Conservation (phyloP, 2,329 filamentous ascomycete genomes). For the Microsporum canis region DNA sequence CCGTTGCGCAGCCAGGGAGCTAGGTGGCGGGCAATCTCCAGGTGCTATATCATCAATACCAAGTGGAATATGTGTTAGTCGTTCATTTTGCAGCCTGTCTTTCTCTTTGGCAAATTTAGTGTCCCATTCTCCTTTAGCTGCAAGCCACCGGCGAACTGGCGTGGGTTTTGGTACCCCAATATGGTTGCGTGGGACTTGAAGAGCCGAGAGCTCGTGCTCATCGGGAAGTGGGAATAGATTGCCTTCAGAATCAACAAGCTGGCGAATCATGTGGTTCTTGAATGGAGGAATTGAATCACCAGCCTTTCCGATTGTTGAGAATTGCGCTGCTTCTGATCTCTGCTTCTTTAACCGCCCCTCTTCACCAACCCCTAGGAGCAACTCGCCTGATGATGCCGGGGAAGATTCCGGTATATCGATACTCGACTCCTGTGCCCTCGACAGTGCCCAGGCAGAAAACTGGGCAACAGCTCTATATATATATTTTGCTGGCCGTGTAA, state of each 20-base stretch:
- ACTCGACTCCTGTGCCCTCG: slow-evolving; percentile 63
- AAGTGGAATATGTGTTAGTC: slow-evolving; percentile 58
- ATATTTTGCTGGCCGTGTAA: slow-evolving; percentile 87
- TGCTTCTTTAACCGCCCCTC: background rate
- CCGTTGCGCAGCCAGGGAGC: slow-evolving; percentile 57
- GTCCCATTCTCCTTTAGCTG: slow-evolving; percentile 62
- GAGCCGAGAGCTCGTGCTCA: slow-evolving; percentile 51
- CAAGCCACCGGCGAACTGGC: slow-evolving; percentile 74
- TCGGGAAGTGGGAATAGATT: slow-evolving; percentile 57
- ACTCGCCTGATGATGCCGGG: slow-evolving; percentile 4
- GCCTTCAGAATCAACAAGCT: slow-evolving; percentile 71
- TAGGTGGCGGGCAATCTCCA: slow-evolving; percentile 70
- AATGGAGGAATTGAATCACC: slow-evolving; percentile 75
- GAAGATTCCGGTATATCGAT: slow-evolving; percentile 64
- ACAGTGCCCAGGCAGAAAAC: slow-evolving; percentile 84
- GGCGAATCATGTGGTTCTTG: slow-evolving; percentile 79
- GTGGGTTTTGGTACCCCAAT: slow-evolving; percentile 71
- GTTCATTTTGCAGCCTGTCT: slow-evolving; percentile 59
- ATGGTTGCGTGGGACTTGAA: slow-evolving; percentile 52
- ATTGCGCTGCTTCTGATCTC: slow-evolving; percentile 16
- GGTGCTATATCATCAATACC: slow-evolving; percentile 60
- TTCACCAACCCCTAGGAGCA: background rate
- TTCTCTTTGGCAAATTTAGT: slow-evolving; percentile 57
- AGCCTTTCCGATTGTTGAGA: slow-evolving; percentile 60
- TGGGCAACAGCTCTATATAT: slow-evolving; percentile 91